Evolutionary conservation across 108 stramenopile species (phyloP).

Genomic region (Asterionellopsis glacialis): DNA sequence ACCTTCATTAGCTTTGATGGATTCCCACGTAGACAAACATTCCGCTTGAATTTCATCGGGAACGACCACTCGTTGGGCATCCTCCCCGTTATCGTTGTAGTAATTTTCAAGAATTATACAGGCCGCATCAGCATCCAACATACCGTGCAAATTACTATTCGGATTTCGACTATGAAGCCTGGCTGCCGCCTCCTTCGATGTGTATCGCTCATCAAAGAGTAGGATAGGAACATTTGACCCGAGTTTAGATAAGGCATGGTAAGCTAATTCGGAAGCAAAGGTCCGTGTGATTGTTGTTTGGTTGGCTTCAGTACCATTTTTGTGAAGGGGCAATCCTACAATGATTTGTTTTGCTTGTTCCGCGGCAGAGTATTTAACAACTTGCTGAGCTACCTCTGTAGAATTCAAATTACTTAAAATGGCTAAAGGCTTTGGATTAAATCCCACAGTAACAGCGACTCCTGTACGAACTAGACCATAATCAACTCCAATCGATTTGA

Average conservation of each 20-base stretch:
- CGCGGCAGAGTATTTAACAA: constrained; percentile 32
- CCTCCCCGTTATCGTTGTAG: constrained; percentile 54
- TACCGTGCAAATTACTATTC: constrained; percentile 32
- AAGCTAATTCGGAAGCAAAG: constrained; percentile 45
- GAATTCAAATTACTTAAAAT: constrained; percentile 45
- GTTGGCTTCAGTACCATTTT: constrained; percentile 71
- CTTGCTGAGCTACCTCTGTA: constrained; percentile 29
- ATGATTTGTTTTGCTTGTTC: constrained; percentile 63
- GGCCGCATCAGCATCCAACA: constrained; percentile 75
- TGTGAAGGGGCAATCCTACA: constrained; percentile 74
- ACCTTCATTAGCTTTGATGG: constrained; percentile 13
- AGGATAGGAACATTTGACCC: constrained; percentile 49
- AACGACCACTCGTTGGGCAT: constrained; percentile 28
- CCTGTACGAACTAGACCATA: constrained; percentile 79
- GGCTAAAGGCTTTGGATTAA: constrained; percentile 56
- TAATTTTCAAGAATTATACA: constrained; percentile 81
- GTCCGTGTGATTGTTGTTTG: constrained; percentile 60
- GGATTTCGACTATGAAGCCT: constrained; percentile 37
- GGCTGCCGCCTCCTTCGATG: constrained; percentile 70
- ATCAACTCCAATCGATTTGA: constrained; percentile 72
- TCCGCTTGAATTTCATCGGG: constrained; percentile 12
- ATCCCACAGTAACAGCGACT: constrained; percentile 64
- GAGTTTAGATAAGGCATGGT: constrained; percentile 11
- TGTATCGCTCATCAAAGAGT: constrained; percentile 84
- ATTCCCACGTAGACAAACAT: constrained; percentile 15